Base-by-base conservation (phyloP, 805 yeast genomes). In the Priceomyces carsonii region DNA sequence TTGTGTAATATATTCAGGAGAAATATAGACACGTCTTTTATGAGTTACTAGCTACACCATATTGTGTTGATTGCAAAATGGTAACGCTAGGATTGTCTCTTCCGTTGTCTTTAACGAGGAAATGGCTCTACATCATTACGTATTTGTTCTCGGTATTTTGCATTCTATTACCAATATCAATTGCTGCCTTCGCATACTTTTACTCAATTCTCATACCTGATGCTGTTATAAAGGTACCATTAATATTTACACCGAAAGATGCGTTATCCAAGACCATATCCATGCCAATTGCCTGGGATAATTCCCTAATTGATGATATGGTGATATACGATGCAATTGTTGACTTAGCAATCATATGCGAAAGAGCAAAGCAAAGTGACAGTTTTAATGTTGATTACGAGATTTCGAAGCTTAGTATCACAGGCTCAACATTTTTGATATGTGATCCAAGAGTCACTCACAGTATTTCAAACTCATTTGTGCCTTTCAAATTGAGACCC, bases 401-500 rank as follows among this genome's bases (percentile, higher is more conserved):
- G 6, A 18, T 48, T 8, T 18, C 17, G 6, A 32, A 27, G 20
- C 18, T 34, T 3, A 18, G 15, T 8, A 36, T 37, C 9, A 30
- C 24, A 18, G 49, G 42, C 15, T 44, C 42, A 5, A 44, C 47
- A 18, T 37, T 51, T 4, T 35, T 57, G 29, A 49, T 58, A 33
- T 66, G 73, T 44, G 66, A 61, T 37, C 44, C 62, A 15, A 42
- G 60, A 7, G 43, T 38, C 31, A 42, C 63, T 16, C 59, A 61
- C 44, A 50, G 50, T 18, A 39, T 36, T 10, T 59, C 61, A 36
- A 68, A 68, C 44, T 26, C 38, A 42, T 35, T 57, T 19, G 44
- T 68, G 8, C 73, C 73, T 0, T 66, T 57, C 45, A 57, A 60
- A 37, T 48, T 63, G 27, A 50, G 63, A 33, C 54, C 51, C 39